Percentiles rank a stretch among this genome's conserved stretches.
phyloP scores from a whole-genome alignment of 352 stramenopile species.

The Globisporangium megalacanthum region DNA sequence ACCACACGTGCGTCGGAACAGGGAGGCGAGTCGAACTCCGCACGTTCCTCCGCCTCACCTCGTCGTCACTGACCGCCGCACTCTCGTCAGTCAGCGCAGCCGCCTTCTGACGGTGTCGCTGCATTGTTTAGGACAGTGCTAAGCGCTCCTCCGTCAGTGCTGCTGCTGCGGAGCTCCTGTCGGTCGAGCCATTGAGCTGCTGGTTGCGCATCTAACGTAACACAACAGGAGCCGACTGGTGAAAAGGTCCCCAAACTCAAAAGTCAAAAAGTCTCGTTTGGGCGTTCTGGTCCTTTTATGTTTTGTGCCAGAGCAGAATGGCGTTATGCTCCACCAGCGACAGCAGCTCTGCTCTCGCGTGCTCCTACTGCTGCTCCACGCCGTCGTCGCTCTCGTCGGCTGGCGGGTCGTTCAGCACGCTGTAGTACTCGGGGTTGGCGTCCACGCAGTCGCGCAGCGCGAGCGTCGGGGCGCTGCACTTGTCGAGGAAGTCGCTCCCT shows the following conservation, averaged over 20 bases:
- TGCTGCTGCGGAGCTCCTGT: background rate
- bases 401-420: conserved; percentile 62
- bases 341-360: background rate
- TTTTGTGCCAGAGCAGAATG: background rate
- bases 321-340: background rate
- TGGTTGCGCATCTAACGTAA: too few species aligned
- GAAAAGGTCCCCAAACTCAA: too few species aligned
- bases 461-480: conserved; percentile 72
- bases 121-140: background rate
- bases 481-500: conserved; percentile 73
- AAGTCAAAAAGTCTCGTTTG: too few species aligned
- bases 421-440: conserved; percentile 86
- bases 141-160: background rate
- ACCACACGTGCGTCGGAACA: conserved; percentile 1
- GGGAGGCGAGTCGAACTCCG: background rate
- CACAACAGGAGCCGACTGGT: background rate
- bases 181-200: background rate
- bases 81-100: background rate
- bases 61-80: conserved; percentile 9
- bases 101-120: background rate
- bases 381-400: conserved; percentile 32
- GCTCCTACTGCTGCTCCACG: conserved; percentile 4
- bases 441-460: conserved; percentile 81
- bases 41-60: conserved; percentile 1
- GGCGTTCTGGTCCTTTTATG: too few species aligned